Percentiles rank a stretch among this genome's conserved stretches.
Evolutionary conservation across 345 rosid species (phyloP).

Genomic region (Viola odorata): DNA sequence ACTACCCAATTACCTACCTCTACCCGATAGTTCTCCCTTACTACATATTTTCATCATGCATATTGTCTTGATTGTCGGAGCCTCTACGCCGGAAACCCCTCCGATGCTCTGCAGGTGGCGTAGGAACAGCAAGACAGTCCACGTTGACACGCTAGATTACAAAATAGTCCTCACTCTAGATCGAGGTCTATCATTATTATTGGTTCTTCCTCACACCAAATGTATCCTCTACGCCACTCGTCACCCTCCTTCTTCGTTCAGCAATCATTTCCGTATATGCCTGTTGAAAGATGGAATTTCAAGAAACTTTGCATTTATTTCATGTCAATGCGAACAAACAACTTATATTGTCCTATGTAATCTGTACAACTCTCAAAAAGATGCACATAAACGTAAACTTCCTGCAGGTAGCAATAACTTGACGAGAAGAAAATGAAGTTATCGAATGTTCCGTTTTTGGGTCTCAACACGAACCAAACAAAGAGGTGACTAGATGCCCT

Average conservation of each 20-base stretch:
- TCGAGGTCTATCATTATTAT: slow-evolving; percentile 10
- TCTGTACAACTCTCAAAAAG: not conserved
- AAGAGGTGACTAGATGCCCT: too few relatives aligned
- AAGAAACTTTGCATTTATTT: not conserved
- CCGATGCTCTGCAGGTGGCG: not conserved
- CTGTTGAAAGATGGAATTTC: slow-evolving; percentile 30
- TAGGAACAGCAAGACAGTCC: not conserved
- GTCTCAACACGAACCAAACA: not conserved
- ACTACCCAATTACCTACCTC: too few relatives aligned
- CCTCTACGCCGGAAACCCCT: too few relatives aligned
- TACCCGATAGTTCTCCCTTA: too few relatives aligned
- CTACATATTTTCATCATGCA: too few relatives aligned
- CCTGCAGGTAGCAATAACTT: not conserved
- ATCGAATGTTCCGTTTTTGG: not conserved
- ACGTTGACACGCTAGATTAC: not conserved
- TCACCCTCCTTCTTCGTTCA: slow-evolving; percentile 65
- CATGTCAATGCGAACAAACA: not conserved
- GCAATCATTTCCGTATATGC: slow-evolving; percentile 68
- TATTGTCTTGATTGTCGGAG: too few relatives aligned
- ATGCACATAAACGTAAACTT: not conserved
- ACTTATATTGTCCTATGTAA: not conserved
- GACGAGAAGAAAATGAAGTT: not conserved
- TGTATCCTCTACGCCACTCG: slow-evolving; percentile 69
- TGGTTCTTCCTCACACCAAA: slow-evolving; percentile 56
- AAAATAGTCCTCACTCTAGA: not conserved